Base-by-base conservation (phyloP, 2,329 filamentous ascomycete species). In the Pezicula rhizophila region DNA sequence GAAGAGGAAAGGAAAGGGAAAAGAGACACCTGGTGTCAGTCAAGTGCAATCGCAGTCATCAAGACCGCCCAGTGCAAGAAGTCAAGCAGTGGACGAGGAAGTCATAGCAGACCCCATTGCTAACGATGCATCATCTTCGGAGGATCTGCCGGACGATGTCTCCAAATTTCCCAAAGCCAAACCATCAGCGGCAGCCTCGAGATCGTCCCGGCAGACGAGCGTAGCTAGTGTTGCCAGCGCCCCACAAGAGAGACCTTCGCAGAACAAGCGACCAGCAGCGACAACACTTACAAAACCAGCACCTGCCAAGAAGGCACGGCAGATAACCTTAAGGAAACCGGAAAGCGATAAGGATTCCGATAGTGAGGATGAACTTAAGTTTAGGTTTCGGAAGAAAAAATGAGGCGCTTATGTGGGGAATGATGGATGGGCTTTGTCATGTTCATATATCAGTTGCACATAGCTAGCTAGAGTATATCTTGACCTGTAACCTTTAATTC, bases 1-100 rank as follows among this genome's bases (percentile, higher is more conserved):
- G 12, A 65, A 61, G 49, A 67, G 50, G 1, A 65, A 61, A 49
- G 68, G 50, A 1, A 62, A 55, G 34, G 48, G 41, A 5, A 53
- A 35, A 46, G 52, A 51, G 0, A 50, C 49, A 3, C 54, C 54
- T 17, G 50, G 52, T 12, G 25, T 39, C 18, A 48, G 43, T 20
- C 51, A 50, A 46, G 11, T 34, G 23, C 46, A 56, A 14, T 43
- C 51, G 8, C 42, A 50, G 45, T 5, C 33, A 2, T 25, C 11
- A 28, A 17, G 18, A 40, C 15, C 8, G 11, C 12, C 28, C 20
- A 52, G 38, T 17, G 5, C 31, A 20, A 46, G 39, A 38, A n/a
- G 8, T 10, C 26, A 45, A 45, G 51, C 48, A 25, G 41, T 45
- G 8, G 45, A 52, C 1, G 41, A 40, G 37, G 52, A 47, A 17